Evolutionary conservation across 257 asterid genomes (phyloP).

Genomic region (Leonotis leonurus): DNA sequence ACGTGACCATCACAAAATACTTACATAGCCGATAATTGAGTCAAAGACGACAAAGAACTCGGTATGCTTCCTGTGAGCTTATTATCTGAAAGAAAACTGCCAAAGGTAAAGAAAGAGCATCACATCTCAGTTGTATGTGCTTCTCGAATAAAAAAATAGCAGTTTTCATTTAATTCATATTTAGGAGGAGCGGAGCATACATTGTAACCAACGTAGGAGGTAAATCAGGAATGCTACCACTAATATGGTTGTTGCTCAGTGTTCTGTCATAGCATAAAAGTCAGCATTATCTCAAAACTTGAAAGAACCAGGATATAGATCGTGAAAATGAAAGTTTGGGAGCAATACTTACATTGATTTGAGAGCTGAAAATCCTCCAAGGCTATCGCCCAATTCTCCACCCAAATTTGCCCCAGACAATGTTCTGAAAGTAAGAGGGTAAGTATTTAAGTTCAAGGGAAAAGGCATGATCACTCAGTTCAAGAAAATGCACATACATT

Average conservation of each 20-base stretch:
- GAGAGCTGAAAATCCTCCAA: slow-evolving; percentile 62
- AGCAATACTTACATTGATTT: slow-evolving; percentile 50
- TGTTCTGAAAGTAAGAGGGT: slow-evolving; percentile 36
- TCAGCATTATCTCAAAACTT: neutral
- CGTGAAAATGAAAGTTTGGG: neutral
- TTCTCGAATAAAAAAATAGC: slow-evolving; percentile 8
- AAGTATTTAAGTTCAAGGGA: slow-evolving; percentile 8
- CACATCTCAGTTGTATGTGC: slow-evolving; percentile 26
- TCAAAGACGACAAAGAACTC: slow-evolving; percentile 58
- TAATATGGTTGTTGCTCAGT: slow-evolving; percentile 81
- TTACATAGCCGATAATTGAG: slow-evolving; percentile 65
- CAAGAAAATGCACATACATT: slow-evolving; percentile 42
- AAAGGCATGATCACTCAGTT: neutral
- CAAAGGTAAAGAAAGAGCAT: slow-evolving; percentile 50
- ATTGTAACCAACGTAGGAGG: slow-evolving; percentile 54
- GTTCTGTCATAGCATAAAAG: slow-evolving; percentile 45
- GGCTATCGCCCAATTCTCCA: slow-evolving; percentile 75
- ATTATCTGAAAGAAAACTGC: slow-evolving; percentile 96
- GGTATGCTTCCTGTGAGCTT: slow-evolving; percentile 78
- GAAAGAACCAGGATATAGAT: neutral
- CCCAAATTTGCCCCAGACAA: slow-evolving; percentile 70
- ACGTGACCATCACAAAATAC: slow-evolving; percentile 14
- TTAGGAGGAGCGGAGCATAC: slow-evolving; percentile 29
- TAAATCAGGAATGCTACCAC: slow-evolving; percentile 83
- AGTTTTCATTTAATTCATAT: neutral